Evolutionary conservation across 208 protist species (phyloP), one percentile per base, ranked within the genome.

Genomic region (Strigomonas culicis): DNA sequence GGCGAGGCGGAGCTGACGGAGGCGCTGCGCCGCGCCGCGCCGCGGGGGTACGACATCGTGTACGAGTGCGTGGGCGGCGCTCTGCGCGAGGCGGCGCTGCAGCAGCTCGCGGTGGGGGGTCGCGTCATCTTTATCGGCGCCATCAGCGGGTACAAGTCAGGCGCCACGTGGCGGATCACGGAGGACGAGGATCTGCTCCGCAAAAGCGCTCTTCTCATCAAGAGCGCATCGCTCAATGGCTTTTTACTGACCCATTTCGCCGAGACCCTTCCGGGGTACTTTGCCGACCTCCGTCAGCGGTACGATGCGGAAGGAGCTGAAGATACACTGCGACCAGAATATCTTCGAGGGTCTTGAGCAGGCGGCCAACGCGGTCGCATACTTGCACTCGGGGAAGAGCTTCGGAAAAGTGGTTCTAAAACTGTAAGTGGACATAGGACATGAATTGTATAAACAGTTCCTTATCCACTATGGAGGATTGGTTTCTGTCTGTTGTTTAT

Each of bases 51-150:
- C 28, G 66, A 87, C 51, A 56, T 84, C 21, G 63, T 87, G 25
- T 87, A 87, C 63, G 78, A 86, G 62, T 59, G 72, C 30, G 72
- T 85, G 11, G 84, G 80, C 51, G 77, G 78, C 22, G 59, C 50
- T 4, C 75, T 80, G 51, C 62, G 64, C 19, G 59, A 77, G 0
- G 50, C 70, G 21, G 63, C 69, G 13, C 30, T 80, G 11, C 24
- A 81, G 34, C 49, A 81, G 22, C 68, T 90, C 41, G 74, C 73
- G 13, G 11, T 65, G 4, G 25, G 63, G 10, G 77, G 80, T 10
- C 64, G 63, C 25, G 56, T 84, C 30, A 62, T 84, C 50, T 62
- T 75, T 24, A 87, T 86, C 41, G 75, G 80, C 53, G 52, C 51
- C 28, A 75, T 90, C 63, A 72, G 66, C 43, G 72, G 61, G n/a